Evolutionary conservation across 2,329 filamentous ascomycete species (phyloP).

Genomic region (Paecilomyces variotii): DNA sequence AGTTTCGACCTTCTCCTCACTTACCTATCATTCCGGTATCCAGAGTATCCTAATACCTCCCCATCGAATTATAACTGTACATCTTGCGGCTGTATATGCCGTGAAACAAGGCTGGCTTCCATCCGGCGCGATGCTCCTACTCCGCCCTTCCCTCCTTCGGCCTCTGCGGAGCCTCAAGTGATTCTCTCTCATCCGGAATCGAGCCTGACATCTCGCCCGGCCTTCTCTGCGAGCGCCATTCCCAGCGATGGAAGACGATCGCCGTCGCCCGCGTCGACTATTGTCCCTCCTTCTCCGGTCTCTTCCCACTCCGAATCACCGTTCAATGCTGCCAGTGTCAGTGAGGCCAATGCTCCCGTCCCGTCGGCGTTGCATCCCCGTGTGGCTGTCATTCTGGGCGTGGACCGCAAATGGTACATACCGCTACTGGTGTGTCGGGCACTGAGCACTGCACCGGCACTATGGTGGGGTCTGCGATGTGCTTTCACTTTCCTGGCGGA

Average conservation of each 20-base stretch:
- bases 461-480: constrained; percentile 64
- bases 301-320: constrained; percentile 14
- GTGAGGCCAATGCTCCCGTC: constrained; percentile 18
- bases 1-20: neutral
- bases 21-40: neutral
- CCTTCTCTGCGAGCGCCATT: constrained; percentile 6
- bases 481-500: constrained; percentile 60
- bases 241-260: constrained; percentile 23
- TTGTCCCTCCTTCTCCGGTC: constrained; percentile 21
- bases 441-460: constrained; percentile 60
- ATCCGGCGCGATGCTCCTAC: constrained; percentile 30
- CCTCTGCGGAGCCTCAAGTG: constrained; percentile 17
- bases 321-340: constrained; percentile 19
- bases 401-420: constrained; percentile 64
- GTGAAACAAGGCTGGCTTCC: constrained; percentile 33
- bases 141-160: constrained; percentile 23
- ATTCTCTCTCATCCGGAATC: constrained; percentile 11
- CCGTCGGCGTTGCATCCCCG: constrained; percentile 57
- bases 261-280: constrained; percentile 15
- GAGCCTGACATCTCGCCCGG: constrained; percentile 3
- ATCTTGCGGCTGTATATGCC: constrained; percentile 23
- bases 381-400: constrained; percentile 68
- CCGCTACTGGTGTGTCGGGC: constrained; percentile 66
- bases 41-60: neutral
- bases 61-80: neutral